Evolutionary conservation across 2,329 filamentous ascomycete genomes (phyloP).

Genomic region (Ophiosphaerella narmari): DNA sequence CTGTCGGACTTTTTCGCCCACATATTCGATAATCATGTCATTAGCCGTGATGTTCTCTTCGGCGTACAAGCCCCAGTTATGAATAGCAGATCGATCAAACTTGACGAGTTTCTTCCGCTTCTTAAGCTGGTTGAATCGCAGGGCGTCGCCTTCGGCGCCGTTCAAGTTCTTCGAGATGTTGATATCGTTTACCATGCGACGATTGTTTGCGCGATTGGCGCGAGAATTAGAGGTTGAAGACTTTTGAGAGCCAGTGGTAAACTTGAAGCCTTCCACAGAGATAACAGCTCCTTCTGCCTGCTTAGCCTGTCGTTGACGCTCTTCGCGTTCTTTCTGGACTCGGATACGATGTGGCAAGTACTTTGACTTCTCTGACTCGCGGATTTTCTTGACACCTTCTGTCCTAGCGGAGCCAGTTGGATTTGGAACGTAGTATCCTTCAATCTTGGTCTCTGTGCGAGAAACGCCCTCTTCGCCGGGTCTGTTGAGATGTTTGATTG

Average conservation of each 20-base stretch:
- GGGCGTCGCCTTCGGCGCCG: slow-evolving; percentile 78
- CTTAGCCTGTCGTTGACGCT: slow-evolving; percentile 78
- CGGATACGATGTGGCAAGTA: slow-evolving; percentile 98
- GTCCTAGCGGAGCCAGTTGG: slow-evolving; percentile 83
- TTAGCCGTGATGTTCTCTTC: slow-evolving; percentile 97
- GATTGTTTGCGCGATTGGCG: slow-evolving; percentile 93
- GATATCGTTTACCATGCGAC: slow-evolving; percentile 89
- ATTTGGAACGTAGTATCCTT: slow-evolving; percentile 83
- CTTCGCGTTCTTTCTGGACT: slow-evolving; percentile 87
- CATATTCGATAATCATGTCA: slow-evolving; percentile 99
- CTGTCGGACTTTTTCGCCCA: slow-evolving; percentile 95
- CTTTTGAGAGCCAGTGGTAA: slow-evolving; percentile 73
- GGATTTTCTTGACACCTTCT: slow-evolving; percentile 91
- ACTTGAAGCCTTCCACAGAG: slow-evolving; percentile 55
- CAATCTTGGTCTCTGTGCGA: slow-evolving; percentile 59
- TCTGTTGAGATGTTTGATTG: slow-evolving; percentile 71
- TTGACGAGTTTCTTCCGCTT: slow-evolving; percentile 99
- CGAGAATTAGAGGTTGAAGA: slow-evolving; percentile 87
- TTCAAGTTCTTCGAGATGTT: slow-evolving; percentile 84
- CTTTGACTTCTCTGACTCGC: slow-evolving; percentile 97
- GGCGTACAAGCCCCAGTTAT: slow-evolving; percentile 97
- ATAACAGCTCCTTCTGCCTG: slow-evolving; percentile 56
- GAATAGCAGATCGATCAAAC: slow-evolving; percentile 95
- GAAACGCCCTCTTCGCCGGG: slow-evolving; percentile 60
- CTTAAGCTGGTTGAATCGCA: slow-evolving; percentile 98